Percentiles rank a stretch among this genome's conserved stretches.
phyloP scores from a whole-genome alignment of 805 yeast species.

The Metschnikowia santaceciliae region DNA sequence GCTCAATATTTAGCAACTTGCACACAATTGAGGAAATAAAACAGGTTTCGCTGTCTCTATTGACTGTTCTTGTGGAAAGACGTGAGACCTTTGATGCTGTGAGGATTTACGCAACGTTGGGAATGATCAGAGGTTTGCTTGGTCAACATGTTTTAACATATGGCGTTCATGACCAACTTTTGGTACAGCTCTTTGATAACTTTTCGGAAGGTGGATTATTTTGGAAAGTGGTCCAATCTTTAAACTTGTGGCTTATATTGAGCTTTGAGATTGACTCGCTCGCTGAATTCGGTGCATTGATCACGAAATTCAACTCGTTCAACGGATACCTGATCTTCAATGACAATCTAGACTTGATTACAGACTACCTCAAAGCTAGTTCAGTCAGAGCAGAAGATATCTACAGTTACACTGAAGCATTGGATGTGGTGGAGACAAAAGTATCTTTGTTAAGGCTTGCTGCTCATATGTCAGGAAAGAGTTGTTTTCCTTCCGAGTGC shows the following conservation, averaged over 20 bases:
- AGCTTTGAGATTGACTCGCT: slow-evolving; percentile 26
- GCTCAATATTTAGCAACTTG: slow-evolving; percentile 29
- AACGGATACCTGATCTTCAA: slow-evolving; percentile 27
- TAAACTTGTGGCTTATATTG: slow-evolving; percentile 45
- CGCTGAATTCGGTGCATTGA: slow-evolving; percentile 22
- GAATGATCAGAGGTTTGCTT: slow-evolving; percentile 52
- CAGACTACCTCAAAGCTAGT: slow-evolving; percentile 12
- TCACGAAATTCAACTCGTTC: slow-evolving; percentile 39
- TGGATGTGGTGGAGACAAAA: slow-evolving; percentile 3
- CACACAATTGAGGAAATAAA: slow-evolving; percentile 21
- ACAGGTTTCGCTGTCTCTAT: slow-evolving; percentile 24
- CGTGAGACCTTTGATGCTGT: slow-evolving; percentile 66
- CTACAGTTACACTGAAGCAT: background rate
- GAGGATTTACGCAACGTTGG: slow-evolving; percentile 55
- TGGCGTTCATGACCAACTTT: slow-evolving; percentile 23
- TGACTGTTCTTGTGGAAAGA: slow-evolving; percentile 45
- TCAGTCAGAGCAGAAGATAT: background rate
- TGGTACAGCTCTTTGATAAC: slow-evolving; percentile 31
- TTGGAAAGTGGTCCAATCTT: slow-evolving; percentile 47
- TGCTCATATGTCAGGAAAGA: background rate
- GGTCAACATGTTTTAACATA: slow-evolving; percentile 22
- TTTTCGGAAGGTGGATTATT: slow-evolving; percentile 51
- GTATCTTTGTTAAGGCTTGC: slow-evolving; percentile 6
- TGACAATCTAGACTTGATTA: slow-evolving; percentile 18
- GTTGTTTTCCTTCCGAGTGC: slow-evolving; percentile 11